phyloP scores from a whole-genome alignment of 176 grass and related monocot species.

The maize (Zea mays) region DNA sequence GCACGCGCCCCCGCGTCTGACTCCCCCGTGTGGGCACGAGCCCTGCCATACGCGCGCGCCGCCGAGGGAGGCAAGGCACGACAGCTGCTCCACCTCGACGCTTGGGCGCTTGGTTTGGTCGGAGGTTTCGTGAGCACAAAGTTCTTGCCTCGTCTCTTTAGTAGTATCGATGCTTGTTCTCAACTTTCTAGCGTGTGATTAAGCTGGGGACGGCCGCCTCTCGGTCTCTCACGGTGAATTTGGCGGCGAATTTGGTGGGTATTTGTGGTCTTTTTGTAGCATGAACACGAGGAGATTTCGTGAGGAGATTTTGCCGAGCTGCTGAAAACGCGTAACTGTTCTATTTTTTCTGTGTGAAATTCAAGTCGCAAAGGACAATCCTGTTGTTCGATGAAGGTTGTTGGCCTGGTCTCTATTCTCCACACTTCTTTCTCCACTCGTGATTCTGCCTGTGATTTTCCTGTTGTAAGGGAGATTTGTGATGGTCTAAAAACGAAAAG shows the following conservation, averaged over 20 bases:
- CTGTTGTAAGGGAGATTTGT: constrained; percentile 11
- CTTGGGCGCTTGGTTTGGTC: background rate
- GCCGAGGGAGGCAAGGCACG: too few species aligned
- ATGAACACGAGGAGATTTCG: constrained; percentile 2
- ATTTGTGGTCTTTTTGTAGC: background rate
- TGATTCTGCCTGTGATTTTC: constrained; percentile 21
- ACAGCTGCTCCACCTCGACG: too few species aligned
- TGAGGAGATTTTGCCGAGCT: constrained; percentile 16
- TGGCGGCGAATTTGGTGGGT: background rate
- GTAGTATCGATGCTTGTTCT: background rate
- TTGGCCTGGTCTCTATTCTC: constrained; percentile 10
- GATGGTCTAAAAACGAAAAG: background rate
- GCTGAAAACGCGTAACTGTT: background rate
- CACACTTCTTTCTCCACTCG: background rate
- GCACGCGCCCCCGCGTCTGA: too few species aligned
- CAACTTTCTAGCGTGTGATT: background rate
- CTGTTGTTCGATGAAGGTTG: constrained; percentile 27
- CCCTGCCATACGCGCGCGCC: too few species aligned
- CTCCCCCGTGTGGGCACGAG: too few species aligned
- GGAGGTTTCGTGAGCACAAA: constrained; percentile 9
- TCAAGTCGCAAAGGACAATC: background rate
- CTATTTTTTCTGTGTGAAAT: background rate
- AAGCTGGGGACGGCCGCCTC: background rate
- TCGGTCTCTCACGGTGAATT: too few species aligned
- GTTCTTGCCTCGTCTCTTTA: background rate